Conservation (phyloP, 2,329 filamentous ascomycete genomes). For the Diaporthe citrichinensis region DNA sequence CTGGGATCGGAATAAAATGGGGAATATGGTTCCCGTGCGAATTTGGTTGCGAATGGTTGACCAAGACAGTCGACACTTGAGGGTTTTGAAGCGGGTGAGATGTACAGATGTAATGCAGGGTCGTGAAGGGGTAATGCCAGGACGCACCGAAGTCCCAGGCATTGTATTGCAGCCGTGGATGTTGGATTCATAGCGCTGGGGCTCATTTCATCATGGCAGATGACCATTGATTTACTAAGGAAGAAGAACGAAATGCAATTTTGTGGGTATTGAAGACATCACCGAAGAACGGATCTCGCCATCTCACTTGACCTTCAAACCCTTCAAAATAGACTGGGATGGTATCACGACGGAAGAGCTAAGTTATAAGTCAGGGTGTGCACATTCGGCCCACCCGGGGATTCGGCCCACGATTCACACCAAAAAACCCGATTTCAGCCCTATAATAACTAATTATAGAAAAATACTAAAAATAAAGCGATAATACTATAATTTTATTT, state of each 20-base stretch:
- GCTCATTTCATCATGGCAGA: not conserved
- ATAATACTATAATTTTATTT: too few species aligned
- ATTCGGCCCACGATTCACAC: too few species aligned
- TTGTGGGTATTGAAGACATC: too few species aligned
- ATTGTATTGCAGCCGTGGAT: not conserved
- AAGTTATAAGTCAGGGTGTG: too few species aligned
- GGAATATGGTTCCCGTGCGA: not conserved
- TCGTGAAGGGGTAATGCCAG: not conserved
- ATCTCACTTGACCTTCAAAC: too few species aligned
- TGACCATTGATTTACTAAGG: not conserved
- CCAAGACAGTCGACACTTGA: not conserved
- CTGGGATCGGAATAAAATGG: not conserved
- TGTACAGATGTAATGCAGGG: not conserved
- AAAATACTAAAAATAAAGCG: too few species aligned
- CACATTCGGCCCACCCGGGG: too few species aligned
- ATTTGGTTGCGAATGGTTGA: not conserved
- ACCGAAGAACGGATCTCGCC: too few species aligned
- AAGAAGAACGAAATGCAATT: not conserved
- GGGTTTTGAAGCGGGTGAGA: not conserved
- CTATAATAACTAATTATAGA: too few species aligned
- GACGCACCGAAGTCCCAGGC: not conserved
- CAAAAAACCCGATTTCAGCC: too few species aligned
- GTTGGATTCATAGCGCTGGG: not conserved
- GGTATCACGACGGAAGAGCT: too few species aligned
- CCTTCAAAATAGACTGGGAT: too few species aligned